phyloP scores from a whole-genome alignment of 208 protist species.

The Trypanosoma theileri region DNA sequence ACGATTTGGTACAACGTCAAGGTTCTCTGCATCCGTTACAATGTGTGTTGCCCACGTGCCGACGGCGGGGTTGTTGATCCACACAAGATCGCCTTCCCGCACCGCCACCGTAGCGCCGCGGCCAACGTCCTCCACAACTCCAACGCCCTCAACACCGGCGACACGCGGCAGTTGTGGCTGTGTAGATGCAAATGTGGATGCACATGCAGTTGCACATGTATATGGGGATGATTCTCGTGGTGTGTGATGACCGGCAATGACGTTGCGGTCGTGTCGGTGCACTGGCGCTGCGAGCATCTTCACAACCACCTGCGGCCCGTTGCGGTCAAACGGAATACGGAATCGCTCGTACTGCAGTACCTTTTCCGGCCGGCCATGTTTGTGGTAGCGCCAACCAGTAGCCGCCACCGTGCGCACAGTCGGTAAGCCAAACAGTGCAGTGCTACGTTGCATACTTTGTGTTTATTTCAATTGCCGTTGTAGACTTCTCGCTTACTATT shows the following conservation, averaged over 20 bases:
- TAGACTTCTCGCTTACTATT: not conserved
- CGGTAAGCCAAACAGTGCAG: conserved; percentile 30
- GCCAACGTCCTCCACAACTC: conserved; percentile 94
- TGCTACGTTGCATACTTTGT: conserved; percentile 20
- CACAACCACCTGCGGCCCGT: conserved; percentile 85
- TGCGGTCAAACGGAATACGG: conserved; percentile 83
- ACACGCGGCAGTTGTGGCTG: conserved; percentile 42
- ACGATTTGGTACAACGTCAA: conserved; percentile 88
- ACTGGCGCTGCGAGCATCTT: conserved; percentile 96
- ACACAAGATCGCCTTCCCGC: conserved; percentile 93
- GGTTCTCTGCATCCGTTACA: conserved; percentile 80
- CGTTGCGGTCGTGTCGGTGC: conserved; percentile 95
- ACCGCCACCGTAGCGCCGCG: conserved; percentile 51
- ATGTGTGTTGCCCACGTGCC: conserved; percentile 92
- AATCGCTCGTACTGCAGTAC: conserved; percentile 88
- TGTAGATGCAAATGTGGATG: conserved; percentile 38
- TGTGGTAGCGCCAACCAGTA: conserved; percentile 88
- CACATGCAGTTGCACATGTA: not conserved
- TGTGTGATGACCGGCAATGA: conserved; percentile 88
- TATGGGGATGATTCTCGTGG: not conserved
- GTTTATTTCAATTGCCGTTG: not conserved
- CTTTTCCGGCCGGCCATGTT: conserved; percentile 63
- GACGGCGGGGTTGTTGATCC: conserved; percentile 85
- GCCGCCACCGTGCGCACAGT: conserved; percentile 75
- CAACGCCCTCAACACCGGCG: conserved; percentile 92